These are phyloP conservation scores for Myriangium duriaei DNA, from an alignment of 2,329 filamentous ascomycete species.

Conservation along the genomic window DNA sequence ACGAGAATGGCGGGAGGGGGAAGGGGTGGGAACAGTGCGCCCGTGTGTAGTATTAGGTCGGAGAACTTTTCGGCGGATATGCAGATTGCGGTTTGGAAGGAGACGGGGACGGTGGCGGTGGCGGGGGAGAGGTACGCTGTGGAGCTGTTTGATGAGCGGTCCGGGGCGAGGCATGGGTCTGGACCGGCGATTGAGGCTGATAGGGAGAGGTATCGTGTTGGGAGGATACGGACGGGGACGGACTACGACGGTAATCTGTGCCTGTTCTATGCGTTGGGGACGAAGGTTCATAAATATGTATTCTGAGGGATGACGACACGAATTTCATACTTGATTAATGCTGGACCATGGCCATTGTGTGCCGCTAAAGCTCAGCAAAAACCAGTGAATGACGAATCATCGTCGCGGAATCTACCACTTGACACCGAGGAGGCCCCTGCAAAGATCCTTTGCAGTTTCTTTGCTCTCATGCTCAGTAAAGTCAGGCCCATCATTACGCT, in stretches of 20 bases:
- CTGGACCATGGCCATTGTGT: too few relatives aligned
- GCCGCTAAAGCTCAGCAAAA: too few relatives aligned
- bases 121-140: neutral
- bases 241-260: neutral
- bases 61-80: neutral
- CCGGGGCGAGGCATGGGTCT: neutral
- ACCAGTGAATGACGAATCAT: too few relatives aligned
- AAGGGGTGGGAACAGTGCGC: neutral
- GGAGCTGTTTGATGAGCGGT: neutral
- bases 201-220: neutral
- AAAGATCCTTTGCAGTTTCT: slow-evolving; percentile 3
- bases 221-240: neutral
- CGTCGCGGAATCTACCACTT: too few relatives aligned
- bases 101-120: neutral
- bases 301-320: too few relatives aligned
- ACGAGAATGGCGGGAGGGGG: neutral
- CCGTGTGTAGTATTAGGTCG: neutral
- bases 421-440: slow-evolving; percentile 5
- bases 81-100: neutral
- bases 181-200: neutral
- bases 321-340: too few relatives aligned
- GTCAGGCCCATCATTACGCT: neutral
- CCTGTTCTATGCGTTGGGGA: neutral
- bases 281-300: neutral
- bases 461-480: slow-evolving; percentile 4